Percentiles rank a stretch among this genome's conserved stretches.
Conservation (phyloP, 2,329 filamentous ascomycete species). For the Penicillium sclerotigenum region DNA sequence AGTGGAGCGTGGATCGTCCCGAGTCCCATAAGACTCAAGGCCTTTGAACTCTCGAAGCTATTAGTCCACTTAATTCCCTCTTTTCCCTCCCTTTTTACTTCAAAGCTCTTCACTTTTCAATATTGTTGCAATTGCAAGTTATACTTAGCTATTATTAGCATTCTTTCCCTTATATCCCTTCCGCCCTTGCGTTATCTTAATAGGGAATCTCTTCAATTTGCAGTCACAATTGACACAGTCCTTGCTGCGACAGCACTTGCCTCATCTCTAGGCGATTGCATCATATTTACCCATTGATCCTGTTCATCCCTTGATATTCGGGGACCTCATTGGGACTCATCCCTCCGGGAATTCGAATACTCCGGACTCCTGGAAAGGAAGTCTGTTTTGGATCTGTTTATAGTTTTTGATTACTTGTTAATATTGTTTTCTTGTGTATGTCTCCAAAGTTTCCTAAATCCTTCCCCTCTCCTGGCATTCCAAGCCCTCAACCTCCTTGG, state of each 20-base stretch:
- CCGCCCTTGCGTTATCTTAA: constrained; percentile 24
- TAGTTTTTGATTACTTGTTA: constrained; percentile 21
- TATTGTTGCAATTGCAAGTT: constrained; percentile 30
- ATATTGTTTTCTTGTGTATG: constrained; percentile 16
- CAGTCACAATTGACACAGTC: constrained; percentile 5
- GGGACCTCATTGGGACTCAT: constrained; percentile 12
- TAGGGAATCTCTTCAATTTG: constrained; percentile 5
- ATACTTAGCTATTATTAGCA: constrained; percentile 13
- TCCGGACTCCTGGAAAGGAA: constrained; percentile 17
- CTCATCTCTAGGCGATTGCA: constrained; percentile 12
- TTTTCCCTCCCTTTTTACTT: constrained; percentile 10
- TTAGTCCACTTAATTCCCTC: constrained; percentile 16
- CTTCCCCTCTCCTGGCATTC: constrained; percentile 31
- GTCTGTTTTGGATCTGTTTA: constrained; percentile 21
- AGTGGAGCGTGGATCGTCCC: constrained; percentile 26
- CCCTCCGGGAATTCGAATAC: constrained; percentile 15
- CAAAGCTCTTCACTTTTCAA: constrained; percentile 3
- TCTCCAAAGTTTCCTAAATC: constrained; percentile 14
- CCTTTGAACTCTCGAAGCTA: constrained; percentile 15
- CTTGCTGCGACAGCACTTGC: constrained; percentile 24
- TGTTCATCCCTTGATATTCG: constrained; percentile 6
- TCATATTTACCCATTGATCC: constrained; percentile 12
- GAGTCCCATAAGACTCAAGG: constrained; percentile 24
- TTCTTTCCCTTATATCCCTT: constrained; percentile 19
- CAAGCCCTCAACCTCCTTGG: constrained; percentile 15